Conservation (phyloP, 2,329 filamentous ascomycete genomes). For the Fusarium torreyae region DNA sequence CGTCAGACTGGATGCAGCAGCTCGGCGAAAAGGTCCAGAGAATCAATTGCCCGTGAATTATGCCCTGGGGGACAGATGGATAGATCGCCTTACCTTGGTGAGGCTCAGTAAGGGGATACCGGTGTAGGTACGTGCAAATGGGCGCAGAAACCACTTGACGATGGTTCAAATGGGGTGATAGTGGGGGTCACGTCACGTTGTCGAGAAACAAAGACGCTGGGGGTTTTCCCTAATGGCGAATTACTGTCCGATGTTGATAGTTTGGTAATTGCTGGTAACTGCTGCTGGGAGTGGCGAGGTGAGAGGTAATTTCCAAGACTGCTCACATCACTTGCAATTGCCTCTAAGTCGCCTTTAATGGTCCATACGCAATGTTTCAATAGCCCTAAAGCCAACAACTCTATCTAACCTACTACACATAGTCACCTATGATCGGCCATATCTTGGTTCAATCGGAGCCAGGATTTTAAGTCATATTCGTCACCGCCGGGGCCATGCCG, state of each 20-base stretch:
- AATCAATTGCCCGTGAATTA: conserved; percentile 13
- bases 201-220: conserved; percentile 27
- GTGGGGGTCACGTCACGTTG: conserved; percentile 51
- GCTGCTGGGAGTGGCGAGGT: conserved; percentile 13
- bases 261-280: conserved; percentile 8
- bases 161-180: conserved; percentile 45
- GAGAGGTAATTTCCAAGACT: conserved; percentile 16
- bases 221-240: conserved; percentile 10
- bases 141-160: conserved; percentile 38
- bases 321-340: conserved; percentile 10
- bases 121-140: conserved; percentile 25
- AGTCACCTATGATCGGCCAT: conserved; percentile 14
- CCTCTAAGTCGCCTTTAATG: conserved; percentile 11
- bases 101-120: conserved; percentile 23
- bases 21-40: conserved; percentile 22
- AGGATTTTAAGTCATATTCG: neutral
- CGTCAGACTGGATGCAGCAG: conserved; percentile 4
- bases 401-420: conserved; percentile 5
- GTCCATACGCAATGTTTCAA: conserved; percentile 19
- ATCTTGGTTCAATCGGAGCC: conserved; percentile 9
- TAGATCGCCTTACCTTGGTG: conserved; percentile 33
- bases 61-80: neutral
- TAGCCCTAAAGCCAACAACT: conserved; percentile 33
- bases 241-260: conserved; percentile 29
- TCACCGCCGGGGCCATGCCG: conserved; percentile 26